Conservation (phyloP, 495 filamentous ascomycete species). For the Podospora australis region DNA sequence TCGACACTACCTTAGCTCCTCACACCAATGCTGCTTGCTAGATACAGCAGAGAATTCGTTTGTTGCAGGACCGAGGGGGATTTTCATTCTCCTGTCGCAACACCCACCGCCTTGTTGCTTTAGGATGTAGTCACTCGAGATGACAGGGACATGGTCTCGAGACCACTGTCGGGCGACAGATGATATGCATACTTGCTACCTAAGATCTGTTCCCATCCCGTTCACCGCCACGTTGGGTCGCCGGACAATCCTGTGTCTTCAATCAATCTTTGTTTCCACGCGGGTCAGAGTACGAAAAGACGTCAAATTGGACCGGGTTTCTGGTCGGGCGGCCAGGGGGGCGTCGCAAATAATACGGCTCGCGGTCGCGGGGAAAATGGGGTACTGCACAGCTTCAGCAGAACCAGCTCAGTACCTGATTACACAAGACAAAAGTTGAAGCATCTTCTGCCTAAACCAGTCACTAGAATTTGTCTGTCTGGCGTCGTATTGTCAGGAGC, state of each 20-base stretch:
- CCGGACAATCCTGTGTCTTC: constrained; percentile 19
- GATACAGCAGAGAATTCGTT: not conserved
- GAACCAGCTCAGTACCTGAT: not conserved
- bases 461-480: not conserved
- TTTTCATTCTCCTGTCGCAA: constrained; percentile 10
- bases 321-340: constrained; percentile 7
- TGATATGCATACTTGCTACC: constrained; percentile 33
- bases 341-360: too few species aligned
- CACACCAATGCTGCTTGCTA: not conserved
- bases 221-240: constrained; percentile 33
- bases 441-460: not conserved
- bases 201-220: constrained; percentile 28
- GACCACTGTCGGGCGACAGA: constrained; percentile 20
- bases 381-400: too few species aligned
- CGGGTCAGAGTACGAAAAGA: constrained; percentile 20
- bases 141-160: constrained; percentile 28
- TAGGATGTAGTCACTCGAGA: constrained; percentile 7
- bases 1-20: not conserved
- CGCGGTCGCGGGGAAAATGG: too few species aligned
- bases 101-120: constrained; percentile 5
- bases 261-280: constrained; percentile 16
- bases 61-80: constrained; percentile 1
- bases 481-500: not conserved
- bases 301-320: constrained; percentile 21
- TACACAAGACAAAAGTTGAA: not conserved